phyloP scores from a whole-genome alignment of 2,329 filamentous ascomycete genomes.

The Colletotrichum somersetense region DNA sequence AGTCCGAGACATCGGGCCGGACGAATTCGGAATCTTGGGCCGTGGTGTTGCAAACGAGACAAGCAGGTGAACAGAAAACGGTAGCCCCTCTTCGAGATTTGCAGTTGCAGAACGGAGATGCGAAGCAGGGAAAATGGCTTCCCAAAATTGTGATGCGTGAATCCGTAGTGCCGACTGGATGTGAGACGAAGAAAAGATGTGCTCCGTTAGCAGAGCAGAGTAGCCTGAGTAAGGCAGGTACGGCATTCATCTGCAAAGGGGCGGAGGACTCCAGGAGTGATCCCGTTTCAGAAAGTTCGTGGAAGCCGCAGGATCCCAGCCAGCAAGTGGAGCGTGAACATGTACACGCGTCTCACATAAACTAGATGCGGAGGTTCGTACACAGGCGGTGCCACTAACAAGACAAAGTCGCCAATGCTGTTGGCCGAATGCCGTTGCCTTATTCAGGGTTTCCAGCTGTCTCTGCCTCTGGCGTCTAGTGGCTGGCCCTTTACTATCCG shows the following conservation, averaged over 20 bases:
- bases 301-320: conserved; percentile 35
- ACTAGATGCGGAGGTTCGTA: conserved; percentile 21
- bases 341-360: conserved; percentile 40
- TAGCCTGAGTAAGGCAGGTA: not conserved
- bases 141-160: conserved; percentile 10
- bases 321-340: conserved; percentile 31
- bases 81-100: conserved; percentile 8
- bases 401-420: conserved; percentile 6
- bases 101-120: conserved; percentile 16
- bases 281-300: conserved; percentile 40
- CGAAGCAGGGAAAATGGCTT: conserved; percentile 4
- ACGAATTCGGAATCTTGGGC: conserved; percentile 30
- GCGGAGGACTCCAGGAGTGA: conserved; percentile 17
- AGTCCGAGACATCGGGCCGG: conserved; percentile 31
- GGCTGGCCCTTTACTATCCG: not conserved
- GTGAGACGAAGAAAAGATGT: not conserved
- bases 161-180: not conserved
- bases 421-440: conserved; percentile 13
- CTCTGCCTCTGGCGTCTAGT: conserved; percentile 9
- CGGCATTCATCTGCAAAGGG: conserved; percentile 33
- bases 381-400: conserved; percentile 22
- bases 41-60: conserved; percentile 28
- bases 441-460: conserved; percentile 26
- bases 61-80: conserved; percentile 1
- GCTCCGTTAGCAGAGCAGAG: not conserved